Percentiles rank a stretch among this genome's conserved stretches.
phyloP scores from a whole-genome alignment of 192 early-diverging fungal genomes.

The Diversispora epigaea region DNA sequence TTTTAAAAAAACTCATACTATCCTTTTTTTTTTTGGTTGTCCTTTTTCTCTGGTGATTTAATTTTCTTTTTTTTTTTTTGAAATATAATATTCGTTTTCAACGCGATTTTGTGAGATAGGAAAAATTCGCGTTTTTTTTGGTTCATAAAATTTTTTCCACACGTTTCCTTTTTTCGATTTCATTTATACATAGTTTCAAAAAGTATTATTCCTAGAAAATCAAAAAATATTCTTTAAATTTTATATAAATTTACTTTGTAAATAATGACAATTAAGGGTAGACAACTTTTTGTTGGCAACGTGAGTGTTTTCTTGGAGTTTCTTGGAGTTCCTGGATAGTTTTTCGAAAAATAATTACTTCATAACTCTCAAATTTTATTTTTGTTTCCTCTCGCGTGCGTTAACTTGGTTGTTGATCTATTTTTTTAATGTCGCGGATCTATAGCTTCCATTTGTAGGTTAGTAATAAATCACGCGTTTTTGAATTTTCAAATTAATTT shows the following conservation, averaged over 20 bases:
- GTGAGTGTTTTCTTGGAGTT: conserved; percentile 42
- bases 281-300: conserved; percentile 71
- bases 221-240: not conserved
- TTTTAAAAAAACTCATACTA: no score
- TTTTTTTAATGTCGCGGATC: not conserved
- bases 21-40: no score
- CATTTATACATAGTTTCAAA: not conserved
- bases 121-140: no score
- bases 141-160: no score
- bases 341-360: not conserved
- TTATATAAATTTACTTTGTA: conserved; percentile 4
- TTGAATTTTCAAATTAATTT: not conserved
- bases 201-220: not conserved
- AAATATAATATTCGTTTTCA: no score
- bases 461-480: conserved; percentile 17
- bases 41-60: no score
- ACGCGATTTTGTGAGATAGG: no score
- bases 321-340: not conserved
- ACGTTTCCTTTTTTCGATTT: not conserved
- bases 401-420: not conserved
- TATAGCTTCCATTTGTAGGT: conserved; percentile 32
- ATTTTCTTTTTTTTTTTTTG: no score
- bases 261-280: conserved; percentile 35
- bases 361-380: not conserved
- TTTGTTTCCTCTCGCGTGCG: not conserved